Conservation (phyloP, 805 yeast species). For the Pichia membranifaciens region DNA sequence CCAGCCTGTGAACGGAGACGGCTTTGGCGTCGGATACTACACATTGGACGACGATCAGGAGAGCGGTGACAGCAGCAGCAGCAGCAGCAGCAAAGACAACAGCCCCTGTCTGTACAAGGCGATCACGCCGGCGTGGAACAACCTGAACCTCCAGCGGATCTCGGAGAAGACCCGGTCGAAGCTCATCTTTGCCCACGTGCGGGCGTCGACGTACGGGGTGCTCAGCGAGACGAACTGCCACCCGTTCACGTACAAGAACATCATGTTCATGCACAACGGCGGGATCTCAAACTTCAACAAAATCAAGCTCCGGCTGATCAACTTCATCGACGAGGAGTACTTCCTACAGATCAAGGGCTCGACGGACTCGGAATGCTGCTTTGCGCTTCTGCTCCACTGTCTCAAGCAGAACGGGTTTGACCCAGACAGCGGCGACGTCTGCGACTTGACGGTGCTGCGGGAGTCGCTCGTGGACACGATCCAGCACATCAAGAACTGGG, state of each 20-base stretch:
- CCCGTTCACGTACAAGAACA: slow-evolving; percentile 80
- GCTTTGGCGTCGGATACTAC: slow-evolving; percentile 96
- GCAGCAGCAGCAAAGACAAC: slow-evolving; percentile 15
- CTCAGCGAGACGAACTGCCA: slow-evolving; percentile 94
- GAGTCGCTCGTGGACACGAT: slow-evolving; percentile 70
- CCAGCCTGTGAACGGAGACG: slow-evolving; percentile 96
- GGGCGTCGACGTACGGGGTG: slow-evolving; percentile 95
- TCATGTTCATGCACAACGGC: slow-evolving; percentile 98
- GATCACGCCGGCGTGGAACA: slow-evolving; percentile 98
- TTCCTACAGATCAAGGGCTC: slow-evolving; percentile 83
- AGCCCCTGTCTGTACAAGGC: slow-evolving; percentile 91
- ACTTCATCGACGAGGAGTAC: slow-evolving; percentile 72
- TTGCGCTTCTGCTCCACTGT: slow-evolving; percentile 80
- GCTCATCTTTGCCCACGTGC: slow-evolving; percentile 87
- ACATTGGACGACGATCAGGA: slow-evolving; percentile 42
- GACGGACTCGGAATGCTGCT: slow-evolving; percentile 93
- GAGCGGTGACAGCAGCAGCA: slow-evolving; percentile 13
- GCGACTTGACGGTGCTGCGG: slow-evolving; percentile 50
- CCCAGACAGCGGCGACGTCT: slow-evolving; percentile 36
- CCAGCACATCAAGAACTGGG: slow-evolving; percentile 73
- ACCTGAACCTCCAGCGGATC: slow-evolving; percentile 76
- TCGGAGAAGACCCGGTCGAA: slow-evolving; percentile 83
- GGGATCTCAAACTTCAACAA: slow-evolving; percentile 66
- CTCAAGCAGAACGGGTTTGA: slow-evolving; percentile 70
- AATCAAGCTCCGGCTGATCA: slow-evolving; percentile 68